These are phyloP conservation scores for Fraxinus cuspidata DNA, from an alignment of 257 asterid genomes.

Conservation along the genomic window DNA sequence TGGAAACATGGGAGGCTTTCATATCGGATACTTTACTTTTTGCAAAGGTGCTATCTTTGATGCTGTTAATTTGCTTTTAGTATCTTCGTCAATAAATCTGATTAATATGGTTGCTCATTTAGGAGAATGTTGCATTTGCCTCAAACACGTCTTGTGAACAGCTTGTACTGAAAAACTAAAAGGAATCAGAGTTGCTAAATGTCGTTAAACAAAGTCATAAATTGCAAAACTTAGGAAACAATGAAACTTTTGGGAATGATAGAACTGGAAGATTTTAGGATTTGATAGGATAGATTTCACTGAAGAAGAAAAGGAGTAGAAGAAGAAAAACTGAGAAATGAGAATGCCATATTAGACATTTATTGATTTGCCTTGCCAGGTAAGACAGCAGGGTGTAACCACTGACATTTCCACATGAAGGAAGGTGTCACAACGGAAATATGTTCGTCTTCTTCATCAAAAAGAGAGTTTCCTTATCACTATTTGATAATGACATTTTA, in stretches of 20 bases:
- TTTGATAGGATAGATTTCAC: constrained; percentile 1
- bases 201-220: not conserved
- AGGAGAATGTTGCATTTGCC: not conserved
- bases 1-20: constrained; percentile 89
- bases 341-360: not conserved
- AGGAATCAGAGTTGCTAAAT: not conserved
- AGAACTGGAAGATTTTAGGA: not conserved
- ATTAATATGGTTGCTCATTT: not conserved
- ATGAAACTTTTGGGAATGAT: not conserved
- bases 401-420: not conserved
- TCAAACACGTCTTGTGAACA: not conserved
- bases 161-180: not conserved
- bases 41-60: constrained; percentile 62
- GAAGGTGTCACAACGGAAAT: not conserved
- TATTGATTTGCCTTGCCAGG: not conserved
- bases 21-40: constrained; percentile 57
- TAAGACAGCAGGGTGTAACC: not conserved
- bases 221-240: not conserved
- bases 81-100: not conserved
- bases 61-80: constrained; percentile 12
- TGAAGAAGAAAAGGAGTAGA: not conserved
- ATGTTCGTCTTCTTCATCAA: not conserved
- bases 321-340: not conserved
- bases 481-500: not conserved
- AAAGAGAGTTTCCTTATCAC: not conserved